phyloP scores from a whole-genome alignment of 2,329 filamentous ascomycete genomes.

The Celoporthe dispersa region DNA sequence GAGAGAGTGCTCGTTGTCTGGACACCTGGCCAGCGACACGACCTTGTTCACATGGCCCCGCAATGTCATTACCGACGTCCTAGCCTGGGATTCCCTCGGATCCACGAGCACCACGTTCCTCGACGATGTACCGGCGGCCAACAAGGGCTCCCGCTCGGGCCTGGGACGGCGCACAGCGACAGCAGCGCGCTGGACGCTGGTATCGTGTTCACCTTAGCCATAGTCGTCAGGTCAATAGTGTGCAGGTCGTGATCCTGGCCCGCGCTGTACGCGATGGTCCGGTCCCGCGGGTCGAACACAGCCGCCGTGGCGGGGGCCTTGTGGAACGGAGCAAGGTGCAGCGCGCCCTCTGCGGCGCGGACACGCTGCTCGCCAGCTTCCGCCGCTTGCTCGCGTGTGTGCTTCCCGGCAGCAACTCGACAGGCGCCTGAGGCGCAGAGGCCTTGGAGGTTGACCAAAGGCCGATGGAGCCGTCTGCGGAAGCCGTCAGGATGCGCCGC shows the following conservation, averaged over 20 bases:
- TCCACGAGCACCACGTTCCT: constrained; percentile 93
- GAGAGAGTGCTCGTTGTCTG: constrained; percentile 77
- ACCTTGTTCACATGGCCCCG: constrained; percentile 84
- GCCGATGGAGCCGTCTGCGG: constrained; percentile 81
- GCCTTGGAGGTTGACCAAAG: constrained; percentile 85
- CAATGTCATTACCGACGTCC: constrained; percentile 86
- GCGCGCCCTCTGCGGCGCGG: constrained; percentile 72
- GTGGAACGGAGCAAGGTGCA: constrained; percentile 76
- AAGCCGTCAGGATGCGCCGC: constrained; percentile 82
- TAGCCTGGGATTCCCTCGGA: constrained; percentile 76
- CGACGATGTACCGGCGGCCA: constrained; percentile 79
- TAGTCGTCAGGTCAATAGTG: constrained; percentile 88
- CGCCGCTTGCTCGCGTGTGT: constrained; percentile 72
- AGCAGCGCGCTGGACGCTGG: constrained; percentile 84
- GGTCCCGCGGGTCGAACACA: constrained; percentile 82
- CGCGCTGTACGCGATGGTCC: constrained; percentile 87
- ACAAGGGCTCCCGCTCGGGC: constrained; percentile 56
- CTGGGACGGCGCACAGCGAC: constrained; percentile 74
- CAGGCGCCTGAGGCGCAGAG: constrained; percentile 74
- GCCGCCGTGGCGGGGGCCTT: constrained; percentile 75
- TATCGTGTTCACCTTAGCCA: constrained; percentile 76
- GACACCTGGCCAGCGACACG: constrained; percentile 53
- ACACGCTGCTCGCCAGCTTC: constrained; percentile 63
- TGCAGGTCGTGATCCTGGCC: constrained; percentile 90
- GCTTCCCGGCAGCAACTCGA: constrained; percentile 68